Conservation (phyloP, 2,329 filamentous ascomycete species). For the Coniochaeta prunicola region DNA sequence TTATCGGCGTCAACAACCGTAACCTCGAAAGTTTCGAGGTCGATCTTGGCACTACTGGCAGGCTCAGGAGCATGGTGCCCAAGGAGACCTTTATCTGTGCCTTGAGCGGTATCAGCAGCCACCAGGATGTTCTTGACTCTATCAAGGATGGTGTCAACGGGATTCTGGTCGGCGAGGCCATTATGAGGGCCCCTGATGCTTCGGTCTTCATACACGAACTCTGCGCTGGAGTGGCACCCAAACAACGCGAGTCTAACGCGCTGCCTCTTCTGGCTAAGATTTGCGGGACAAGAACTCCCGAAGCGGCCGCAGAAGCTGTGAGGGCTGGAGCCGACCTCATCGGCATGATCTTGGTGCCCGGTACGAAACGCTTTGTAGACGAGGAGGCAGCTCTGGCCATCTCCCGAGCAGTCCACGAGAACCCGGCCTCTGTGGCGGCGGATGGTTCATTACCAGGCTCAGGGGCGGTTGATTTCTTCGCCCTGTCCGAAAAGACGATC, state of each 20-base stretch:
- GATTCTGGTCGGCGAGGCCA: conserved; percentile 87
- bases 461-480: conserved; percentile 63
- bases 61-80: conserved; percentile 80
- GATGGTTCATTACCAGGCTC: conserved; percentile 13
- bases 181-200: conserved; percentile 87
- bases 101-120: conserved; percentile 84
- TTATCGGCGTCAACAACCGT: conserved; percentile 95
- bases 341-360: conserved; percentile 84
- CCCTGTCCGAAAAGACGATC: conserved; percentile 37
- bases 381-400: conserved; percentile 75
- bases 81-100: conserved; percentile 85
- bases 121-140: conserved; percentile 83
- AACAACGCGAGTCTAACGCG: conserved; percentile 24
- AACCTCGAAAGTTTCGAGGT: conserved; percentile 96
- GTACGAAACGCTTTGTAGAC: conserved; percentile 71
- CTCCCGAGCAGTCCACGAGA: conserved; percentile 64
- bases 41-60: conserved; percentile 84
- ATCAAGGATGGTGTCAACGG: conserved; percentile 85
- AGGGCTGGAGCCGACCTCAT: conserved; percentile 86
- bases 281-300: conserved; percentile 79
- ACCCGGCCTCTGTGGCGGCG: conserved; percentile 18
- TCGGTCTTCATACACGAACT: conserved; percentile 76
- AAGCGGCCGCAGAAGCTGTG: conserved; percentile 73
- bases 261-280: conserved; percentile 75
- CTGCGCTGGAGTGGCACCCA: conserved; percentile 50